Conservation (phyloP, 2,329 filamentous ascomycete species). For the Atkinsonella hypoxylon region DNA sequence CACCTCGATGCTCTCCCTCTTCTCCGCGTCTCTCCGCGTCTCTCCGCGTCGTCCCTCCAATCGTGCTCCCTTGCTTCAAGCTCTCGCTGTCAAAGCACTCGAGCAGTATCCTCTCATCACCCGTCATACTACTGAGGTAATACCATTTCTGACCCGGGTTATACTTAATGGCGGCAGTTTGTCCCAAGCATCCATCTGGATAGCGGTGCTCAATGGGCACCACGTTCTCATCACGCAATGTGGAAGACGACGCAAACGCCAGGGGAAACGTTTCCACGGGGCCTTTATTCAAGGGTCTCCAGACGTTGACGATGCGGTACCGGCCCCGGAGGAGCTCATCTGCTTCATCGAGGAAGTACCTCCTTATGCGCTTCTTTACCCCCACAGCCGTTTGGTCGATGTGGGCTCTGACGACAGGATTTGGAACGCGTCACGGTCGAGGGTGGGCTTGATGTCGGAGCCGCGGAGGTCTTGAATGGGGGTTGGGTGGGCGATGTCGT, state of each 20-base stretch:
- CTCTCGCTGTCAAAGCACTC: constrained; percentile 50
- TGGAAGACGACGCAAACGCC: constrained; percentile 37
- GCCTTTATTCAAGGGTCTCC: constrained; percentile 34
- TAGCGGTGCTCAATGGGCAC: constrained; percentile 37
- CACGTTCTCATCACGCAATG: constrained; percentile 38
- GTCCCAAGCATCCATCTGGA: constrained; percentile 32
- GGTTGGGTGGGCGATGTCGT: constrained; percentile 35
- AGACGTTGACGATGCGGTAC: constrained; percentile 42
- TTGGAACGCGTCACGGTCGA: constrained; percentile 53
- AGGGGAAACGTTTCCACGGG: constrained; percentile 40
- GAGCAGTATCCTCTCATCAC: constrained; percentile 44
- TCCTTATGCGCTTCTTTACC: constrained; percentile 27
- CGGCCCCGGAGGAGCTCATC: constrained; percentile 30
- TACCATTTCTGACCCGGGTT: constrained; percentile 36
- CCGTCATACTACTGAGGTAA: constrained; percentile 37
- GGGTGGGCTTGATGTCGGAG: constrained; percentile 31
- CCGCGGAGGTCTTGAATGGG: constrained; percentile 63
- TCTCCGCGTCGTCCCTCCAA: no score
- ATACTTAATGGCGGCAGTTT: constrained; percentile 34
- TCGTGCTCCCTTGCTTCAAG: constrained; percentile 28
- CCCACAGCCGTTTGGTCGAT: constrained; percentile 44
- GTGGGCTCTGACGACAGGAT: constrained; percentile 42
- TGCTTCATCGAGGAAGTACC: constrained; percentile 30
- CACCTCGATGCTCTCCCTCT: constrained; percentile 82
- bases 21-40: constrained; percentile 61